phyloP scores from a whole-genome alignment of 2,329 filamentous ascomycete genomes.

The Septoria petroselini region DNA sequence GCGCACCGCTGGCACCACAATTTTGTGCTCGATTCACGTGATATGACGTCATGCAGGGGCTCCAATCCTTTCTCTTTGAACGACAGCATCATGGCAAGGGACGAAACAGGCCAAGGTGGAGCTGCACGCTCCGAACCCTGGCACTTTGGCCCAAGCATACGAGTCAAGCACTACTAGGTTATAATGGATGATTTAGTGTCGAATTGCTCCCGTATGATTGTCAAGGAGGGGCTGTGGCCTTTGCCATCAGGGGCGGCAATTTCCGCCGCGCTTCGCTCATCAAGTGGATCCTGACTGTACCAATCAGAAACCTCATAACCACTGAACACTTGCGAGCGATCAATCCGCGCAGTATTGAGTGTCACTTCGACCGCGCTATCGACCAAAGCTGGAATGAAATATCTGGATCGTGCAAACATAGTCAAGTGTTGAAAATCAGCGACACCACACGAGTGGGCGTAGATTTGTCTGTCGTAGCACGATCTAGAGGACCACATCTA shows the following conservation, averaged over 20 bases:
- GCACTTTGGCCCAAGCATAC: background rate
- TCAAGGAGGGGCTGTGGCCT: background rate
- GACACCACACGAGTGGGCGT: background rate
- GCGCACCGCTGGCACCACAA: background rate
- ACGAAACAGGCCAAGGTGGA: background rate
- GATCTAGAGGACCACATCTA: background rate
- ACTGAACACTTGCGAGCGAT: too few relatives aligned
- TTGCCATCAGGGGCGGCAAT: background rate
- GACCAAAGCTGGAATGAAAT: background rate
- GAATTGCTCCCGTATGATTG: background rate
- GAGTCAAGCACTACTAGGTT: constrained; percentile 1
- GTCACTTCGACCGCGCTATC: background rate
- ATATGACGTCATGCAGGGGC: background rate
- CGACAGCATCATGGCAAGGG: background rate
- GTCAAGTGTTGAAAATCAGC: background rate
- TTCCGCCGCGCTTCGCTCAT: background rate
- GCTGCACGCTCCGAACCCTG: background rate
- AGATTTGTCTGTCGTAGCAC: background rate
- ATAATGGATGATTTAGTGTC: constrained; percentile 1
- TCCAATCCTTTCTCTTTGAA: background rate
- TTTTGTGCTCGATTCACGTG: background rate
- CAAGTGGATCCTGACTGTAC: background rate
- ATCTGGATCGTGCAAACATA: background rate
- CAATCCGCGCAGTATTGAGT: background rate
- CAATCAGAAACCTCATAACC: constrained; percentile 1